Evolutionary conservation across 106 monocot species (phyloP).

Genomic region (Triglochin maritima): DNA sequence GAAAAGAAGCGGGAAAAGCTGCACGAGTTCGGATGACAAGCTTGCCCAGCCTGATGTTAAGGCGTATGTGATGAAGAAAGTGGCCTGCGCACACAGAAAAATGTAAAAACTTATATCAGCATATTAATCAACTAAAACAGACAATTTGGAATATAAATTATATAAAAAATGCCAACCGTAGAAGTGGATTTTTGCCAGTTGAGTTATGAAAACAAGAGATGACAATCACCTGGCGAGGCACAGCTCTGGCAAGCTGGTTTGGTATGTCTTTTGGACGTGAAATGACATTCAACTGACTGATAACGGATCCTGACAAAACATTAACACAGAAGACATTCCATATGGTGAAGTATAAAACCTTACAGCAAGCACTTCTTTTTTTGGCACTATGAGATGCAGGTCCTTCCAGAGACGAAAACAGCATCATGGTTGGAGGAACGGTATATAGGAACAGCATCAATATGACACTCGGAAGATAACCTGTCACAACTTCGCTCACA

Average conservation of each 20-base stretch:
- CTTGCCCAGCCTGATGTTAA: slow-evolving; percentile 98
- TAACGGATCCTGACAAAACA: slow-evolving; percentile 82
- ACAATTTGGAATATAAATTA: background rate
- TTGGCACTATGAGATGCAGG: slow-evolving; percentile 66
- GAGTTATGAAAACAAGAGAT: background rate
- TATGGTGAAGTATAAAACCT: slow-evolving; percentile 81
- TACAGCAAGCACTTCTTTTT: slow-evolving; percentile 81
- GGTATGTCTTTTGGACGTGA: slow-evolving; percentile 79
- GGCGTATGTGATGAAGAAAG: slow-evolving; percentile 92
- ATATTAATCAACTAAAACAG: background rate
- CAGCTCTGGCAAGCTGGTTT: slow-evolving; percentile 75
- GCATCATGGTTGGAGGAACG: slow-evolving; percentile 83
- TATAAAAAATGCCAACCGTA: no score
- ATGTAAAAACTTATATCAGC: background rate
- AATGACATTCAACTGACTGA: slow-evolving; percentile 50
- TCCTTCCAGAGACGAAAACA: slow-evolving; percentile 79
- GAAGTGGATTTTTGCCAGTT: background rate
- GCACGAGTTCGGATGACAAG: slow-evolving; percentile 77
- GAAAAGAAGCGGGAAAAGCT: slow-evolving; percentile 61
- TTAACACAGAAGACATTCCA: slow-evolving; percentile 98
- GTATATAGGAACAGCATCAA: slow-evolving; percentile 52
- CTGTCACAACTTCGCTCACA: slow-evolving; percentile 68
- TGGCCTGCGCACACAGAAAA: slow-evolving; percentile 47
- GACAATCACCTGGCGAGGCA: slow-evolving; percentile 69
- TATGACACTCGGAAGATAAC: slow-evolving; percentile 88